These are phyloP conservation scores for Trichoderma hamatum DNA, from an alignment of 2,329 filamentous ascomycete species.

Conservation along the genomic window DNA sequence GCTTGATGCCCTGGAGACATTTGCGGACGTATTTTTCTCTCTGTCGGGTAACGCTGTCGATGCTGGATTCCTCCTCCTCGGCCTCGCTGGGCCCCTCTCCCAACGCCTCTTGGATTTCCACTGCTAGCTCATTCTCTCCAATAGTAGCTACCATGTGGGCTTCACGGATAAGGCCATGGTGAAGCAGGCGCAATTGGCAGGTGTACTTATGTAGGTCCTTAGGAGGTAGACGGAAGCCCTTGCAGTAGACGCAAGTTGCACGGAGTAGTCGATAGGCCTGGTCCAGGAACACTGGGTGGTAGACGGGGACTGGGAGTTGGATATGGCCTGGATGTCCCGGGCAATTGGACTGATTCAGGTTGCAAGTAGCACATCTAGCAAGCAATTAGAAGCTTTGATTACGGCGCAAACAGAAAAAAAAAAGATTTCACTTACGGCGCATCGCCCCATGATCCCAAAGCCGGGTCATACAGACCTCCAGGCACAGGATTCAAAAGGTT, in stretches of 20 bases:
- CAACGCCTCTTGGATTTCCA: constrained; percentile 37
- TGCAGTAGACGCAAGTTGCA: constrained; percentile 89
- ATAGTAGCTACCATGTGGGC: constrained; percentile 60
- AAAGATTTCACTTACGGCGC: constrained; percentile 62
- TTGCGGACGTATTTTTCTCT: constrained; percentile 71
- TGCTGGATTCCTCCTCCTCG: constrained; percentile 60
- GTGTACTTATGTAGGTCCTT: constrained; percentile 75
- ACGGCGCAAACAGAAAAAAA: constrained; percentile 2
- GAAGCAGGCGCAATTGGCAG: constrained; percentile 84
- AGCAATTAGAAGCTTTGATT: constrained; percentile 13
- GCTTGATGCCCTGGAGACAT: constrained; percentile 64
- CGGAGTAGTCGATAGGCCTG: constrained; percentile 83
- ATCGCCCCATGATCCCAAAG: constrained; percentile 87
- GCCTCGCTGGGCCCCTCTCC: constrained; percentile 60
- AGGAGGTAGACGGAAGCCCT: constrained; percentile 78
- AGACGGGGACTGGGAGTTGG: constrained; percentile 88
- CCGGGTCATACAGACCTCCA: constrained; percentile 89
- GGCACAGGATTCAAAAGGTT: constrained; percentile 85
- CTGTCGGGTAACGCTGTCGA: constrained; percentile 57
- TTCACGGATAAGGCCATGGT: constrained; percentile 78
- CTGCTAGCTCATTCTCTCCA: constrained; percentile 49
- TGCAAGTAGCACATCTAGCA: constrained; percentile 85
- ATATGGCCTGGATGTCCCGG: constrained; percentile 95
- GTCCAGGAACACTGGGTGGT: constrained; percentile 96
- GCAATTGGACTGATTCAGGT: constrained; percentile 77